Percentiles rank a stretch among this genome's conserved stretches.
These are phyloP conservation scores for Alternaria burnsii DNA, from an alignment of 2,329 filamentous ascomycete species.

Conservation along the genomic window DNA sequence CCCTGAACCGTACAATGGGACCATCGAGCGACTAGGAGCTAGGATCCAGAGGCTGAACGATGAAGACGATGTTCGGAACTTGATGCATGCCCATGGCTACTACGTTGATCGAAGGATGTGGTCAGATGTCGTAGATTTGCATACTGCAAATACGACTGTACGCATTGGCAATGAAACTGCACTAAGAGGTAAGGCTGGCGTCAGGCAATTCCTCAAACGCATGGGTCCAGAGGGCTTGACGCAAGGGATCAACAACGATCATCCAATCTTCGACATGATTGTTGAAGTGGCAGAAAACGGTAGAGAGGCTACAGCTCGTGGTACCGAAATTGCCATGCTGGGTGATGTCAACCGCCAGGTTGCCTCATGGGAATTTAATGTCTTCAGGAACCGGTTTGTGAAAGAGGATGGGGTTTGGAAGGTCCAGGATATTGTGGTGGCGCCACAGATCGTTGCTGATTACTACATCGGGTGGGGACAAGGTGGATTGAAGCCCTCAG, in stretches of 20 bases:
- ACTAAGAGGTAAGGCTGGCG: slow-evolving; percentile 23
- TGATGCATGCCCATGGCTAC: slow-evolving; percentile 36
- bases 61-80: slow-evolving; percentile 36
- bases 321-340: slow-evolving; percentile 35
- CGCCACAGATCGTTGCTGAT: slow-evolving; percentile 31
- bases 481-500: slow-evolving; percentile 20
- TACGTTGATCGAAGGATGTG: slow-evolving; percentile 40
- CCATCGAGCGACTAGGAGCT: slow-evolving; percentile 7
- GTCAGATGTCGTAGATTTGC: slow-evolving; percentile 27
- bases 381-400: slow-evolving; percentile 32
- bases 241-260: slow-evolving; percentile 35
- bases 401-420: slow-evolving; percentile 34
- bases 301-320: slow-evolving; percentile 26
- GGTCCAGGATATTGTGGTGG: slow-evolving; percentile 24
- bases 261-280: slow-evolving; percentile 37
- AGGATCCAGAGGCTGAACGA: slow-evolving; percentile 32
- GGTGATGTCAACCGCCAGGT: slow-evolving; percentile 27
- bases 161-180: slow-evolving; percentile 12
- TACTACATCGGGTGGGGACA: slow-evolving; percentile 36
- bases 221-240: slow-evolving; percentile 34
- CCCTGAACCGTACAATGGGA: slow-evolving; percentile 16
- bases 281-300: slow-evolving; percentile 28
- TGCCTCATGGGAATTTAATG: slow-evolving; percentile 38
- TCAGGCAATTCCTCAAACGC: slow-evolving; percentile 25
- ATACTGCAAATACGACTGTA: slow-evolving; percentile 22